Evolutionary conservation across 2,329 filamentous ascomycete species (phyloP).

Genomic region (Seiridium unicorne): DNA sequence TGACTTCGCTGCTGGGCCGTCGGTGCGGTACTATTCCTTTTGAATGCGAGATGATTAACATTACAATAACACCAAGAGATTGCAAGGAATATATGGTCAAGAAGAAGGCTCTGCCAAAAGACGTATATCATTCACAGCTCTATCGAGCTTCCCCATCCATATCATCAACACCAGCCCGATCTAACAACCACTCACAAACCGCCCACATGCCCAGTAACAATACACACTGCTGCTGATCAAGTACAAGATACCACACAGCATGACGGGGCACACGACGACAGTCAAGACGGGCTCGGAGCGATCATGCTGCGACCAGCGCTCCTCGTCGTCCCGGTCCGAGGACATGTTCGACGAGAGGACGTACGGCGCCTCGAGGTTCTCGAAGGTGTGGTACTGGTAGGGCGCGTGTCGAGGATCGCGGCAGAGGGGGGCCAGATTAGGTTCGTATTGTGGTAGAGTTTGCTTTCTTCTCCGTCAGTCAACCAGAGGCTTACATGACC

Average conservation of each 20-base stretch:
- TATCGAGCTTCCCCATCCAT: background rate
- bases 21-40: no score
- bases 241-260: background rate
- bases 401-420: background rate
- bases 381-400: conserved; percentile 2
- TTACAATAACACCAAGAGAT: no score
- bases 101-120: background rate
- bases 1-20: no score
- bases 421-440: background rate
- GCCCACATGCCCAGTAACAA: background rate
- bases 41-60: no score
- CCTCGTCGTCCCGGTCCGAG: background rate
- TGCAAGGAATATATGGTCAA: no score
- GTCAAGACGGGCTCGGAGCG: background rate
- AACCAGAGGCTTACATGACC: no score
- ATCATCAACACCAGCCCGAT: background rate
- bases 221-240: background rate
- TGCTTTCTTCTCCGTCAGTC: background rate
- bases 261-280: background rate
- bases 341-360: background rate
- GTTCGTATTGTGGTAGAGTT: background rate
- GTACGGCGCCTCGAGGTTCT: conserved; percentile 5
- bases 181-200: background rate
- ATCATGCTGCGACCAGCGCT: background rate
- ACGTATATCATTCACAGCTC: background rate